Evolutionary conservation across 2,329 filamentous ascomycete species (phyloP).

Genomic region (Simplicillium aogashimaense): DNA sequence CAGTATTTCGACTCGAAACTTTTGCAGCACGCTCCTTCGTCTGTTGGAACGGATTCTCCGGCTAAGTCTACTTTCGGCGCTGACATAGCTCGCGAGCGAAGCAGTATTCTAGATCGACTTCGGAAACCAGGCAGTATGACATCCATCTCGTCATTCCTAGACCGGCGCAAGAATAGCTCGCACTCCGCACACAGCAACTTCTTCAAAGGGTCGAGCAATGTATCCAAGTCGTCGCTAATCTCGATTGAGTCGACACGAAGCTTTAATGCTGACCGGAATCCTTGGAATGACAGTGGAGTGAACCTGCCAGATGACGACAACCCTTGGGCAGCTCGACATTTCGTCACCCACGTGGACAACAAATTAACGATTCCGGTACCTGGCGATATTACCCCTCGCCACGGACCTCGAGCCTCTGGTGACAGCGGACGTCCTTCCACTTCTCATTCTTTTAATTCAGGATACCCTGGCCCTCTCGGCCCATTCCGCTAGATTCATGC

Average conservation of each 20-base stretch:
- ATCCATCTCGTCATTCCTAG: slow-evolving; percentile 91
- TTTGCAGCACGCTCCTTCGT: slow-evolving; percentile 79
- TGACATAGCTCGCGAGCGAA: slow-evolving; percentile 68
- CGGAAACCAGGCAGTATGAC: slow-evolving; percentile 92
- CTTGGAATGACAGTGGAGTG: slow-evolving; percentile 96
- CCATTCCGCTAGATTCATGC: slow-evolving; percentile 68
- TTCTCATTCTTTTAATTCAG: slow-evolving; percentile 90
- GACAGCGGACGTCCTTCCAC: slow-evolving; percentile 89
- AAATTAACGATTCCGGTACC: slow-evolving; percentile 58
- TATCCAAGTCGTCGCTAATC: slow-evolving; percentile 89
- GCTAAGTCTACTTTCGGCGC: slow-evolving; percentile 78
- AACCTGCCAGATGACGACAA: slow-evolving; percentile 85
- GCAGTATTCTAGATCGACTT: slow-evolving; percentile 81
- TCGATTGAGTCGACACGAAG: slow-evolving; percentile 93
- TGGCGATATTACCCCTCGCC: slow-evolving; percentile 76
- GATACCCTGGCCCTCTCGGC: slow-evolving; percentile 89
- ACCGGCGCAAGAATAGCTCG: slow-evolving; percentile 87
- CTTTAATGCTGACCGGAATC: slow-evolving; percentile 83
- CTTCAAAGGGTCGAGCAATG: slow-evolving; percentile 86
- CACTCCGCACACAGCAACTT: slow-evolving; percentile 73
- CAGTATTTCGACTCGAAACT: slow-evolving; percentile 97
- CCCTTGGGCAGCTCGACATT: slow-evolving; percentile 51
- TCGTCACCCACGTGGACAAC: slow-evolving; percentile 54
- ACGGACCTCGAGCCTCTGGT: slow-evolving; percentile 73
- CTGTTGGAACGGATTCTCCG: slow-evolving; percentile 76